Evolutionary conservation across 1,139 yeast species (phyloP).

Genomic region (Geotrichum siamense): DNA sequence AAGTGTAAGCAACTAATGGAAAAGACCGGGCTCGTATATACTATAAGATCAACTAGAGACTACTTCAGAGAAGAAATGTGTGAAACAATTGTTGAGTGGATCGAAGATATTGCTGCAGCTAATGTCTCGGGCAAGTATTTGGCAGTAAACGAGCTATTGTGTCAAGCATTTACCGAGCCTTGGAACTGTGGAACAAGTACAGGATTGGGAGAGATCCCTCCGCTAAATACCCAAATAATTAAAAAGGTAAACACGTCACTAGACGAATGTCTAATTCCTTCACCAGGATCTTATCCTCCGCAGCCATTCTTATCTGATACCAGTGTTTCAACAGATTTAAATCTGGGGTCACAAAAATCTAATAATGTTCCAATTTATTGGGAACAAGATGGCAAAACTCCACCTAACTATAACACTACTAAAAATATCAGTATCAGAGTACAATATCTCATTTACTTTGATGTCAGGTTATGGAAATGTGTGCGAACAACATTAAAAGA

Average conservation of each 20-base stretch:
- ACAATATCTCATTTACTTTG: slow-evolving; percentile 66
- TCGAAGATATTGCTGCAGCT: slow-evolving; percentile 51
- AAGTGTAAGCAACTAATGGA: slow-evolving; percentile 49
- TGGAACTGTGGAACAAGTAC: slow-evolving; percentile 44
- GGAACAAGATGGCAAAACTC: slow-evolving; percentile 15
- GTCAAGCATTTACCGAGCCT: slow-evolving; percentile 45
- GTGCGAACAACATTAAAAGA: slow-evolving; percentile 58
- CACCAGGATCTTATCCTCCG: slow-evolving; percentile 17
- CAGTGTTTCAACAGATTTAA: background rate
- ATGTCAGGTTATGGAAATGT: slow-evolving; percentile 65
- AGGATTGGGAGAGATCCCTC: slow-evolving; percentile 4
- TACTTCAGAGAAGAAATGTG: slow-evolving; percentile 77
- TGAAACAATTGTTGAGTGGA: slow-evolving; percentile 60
- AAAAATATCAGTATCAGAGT: slow-evolving; percentile 43
- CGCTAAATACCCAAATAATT: slow-evolving; percentile 5
- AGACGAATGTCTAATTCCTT: slow-evolving; percentile 30
- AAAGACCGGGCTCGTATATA: slow-evolving; percentile 57
- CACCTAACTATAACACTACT: slow-evolving; percentile 6
- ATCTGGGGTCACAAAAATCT: slow-evolving; percentile 31
- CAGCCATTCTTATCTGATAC: slow-evolving; percentile 11
- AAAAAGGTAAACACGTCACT: slow-evolving; percentile 21
- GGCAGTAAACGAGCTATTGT: slow-evolving; percentile 45
- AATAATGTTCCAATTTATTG: slow-evolving; percentile 46
- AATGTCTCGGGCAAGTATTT: slow-evolving; percentile 47
- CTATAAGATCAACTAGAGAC: slow-evolving; percentile 63